Evolutionary conservation across 768 basidiomycete genomes (phyloP).

Genomic region (Agaricus sinodeliciosus): DNA sequence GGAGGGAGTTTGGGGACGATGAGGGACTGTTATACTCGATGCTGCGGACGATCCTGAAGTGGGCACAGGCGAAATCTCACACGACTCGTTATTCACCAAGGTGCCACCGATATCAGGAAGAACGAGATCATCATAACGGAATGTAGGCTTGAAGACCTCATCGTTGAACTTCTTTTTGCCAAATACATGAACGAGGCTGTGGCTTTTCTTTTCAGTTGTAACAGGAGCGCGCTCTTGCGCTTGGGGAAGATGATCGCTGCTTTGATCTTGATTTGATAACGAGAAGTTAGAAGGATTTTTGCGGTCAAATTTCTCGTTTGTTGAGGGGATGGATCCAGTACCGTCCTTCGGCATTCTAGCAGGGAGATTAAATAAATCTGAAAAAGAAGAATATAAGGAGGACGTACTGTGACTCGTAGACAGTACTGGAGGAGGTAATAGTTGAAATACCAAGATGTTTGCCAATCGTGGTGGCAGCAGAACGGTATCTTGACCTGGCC

Average conservation of each 20-base stretch:
- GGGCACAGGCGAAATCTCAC: slow-evolving; percentile 19
- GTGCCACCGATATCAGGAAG: slow-evolving; percentile 33
- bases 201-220: neutral
- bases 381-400: neutral
- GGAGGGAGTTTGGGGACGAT: slow-evolving; percentile 19
- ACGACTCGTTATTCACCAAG: slow-evolving; percentile 28
- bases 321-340: neutral
- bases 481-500: slow-evolving; percentile 46
- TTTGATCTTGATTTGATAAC: neutral
- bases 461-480: slow-evolving; percentile 30
- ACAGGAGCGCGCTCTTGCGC: neutral
- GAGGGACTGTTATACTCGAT: slow-evolving; percentile 24
- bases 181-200: slow-evolving; percentile 32
- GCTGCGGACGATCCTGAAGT: slow-evolving; percentile 29
- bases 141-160: slow-evolving; percentile 23
- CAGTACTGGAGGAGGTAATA: slow-evolving; percentile 14
- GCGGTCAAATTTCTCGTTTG: slow-evolving; percentile 3
- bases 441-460: slow-evolving; percentile 29
- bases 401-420: slow-evolving; percentile 22
- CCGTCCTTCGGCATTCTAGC: slow-evolving; percentile 4
- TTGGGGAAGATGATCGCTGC: neutral
- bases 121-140: slow-evolving; percentile 29
- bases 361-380: slow-evolving; percentile 10
- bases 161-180: slow-evolving; percentile 28
- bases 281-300: slow-evolving; percentile 1